A percentile compares a stretch with the other conserved stretches of the same genome.
These are phyloP conservation scores for Hanseniaspora valbyensis DNA, from an alignment of 805 yeast species.

Conservation along the genomic window DNA sequence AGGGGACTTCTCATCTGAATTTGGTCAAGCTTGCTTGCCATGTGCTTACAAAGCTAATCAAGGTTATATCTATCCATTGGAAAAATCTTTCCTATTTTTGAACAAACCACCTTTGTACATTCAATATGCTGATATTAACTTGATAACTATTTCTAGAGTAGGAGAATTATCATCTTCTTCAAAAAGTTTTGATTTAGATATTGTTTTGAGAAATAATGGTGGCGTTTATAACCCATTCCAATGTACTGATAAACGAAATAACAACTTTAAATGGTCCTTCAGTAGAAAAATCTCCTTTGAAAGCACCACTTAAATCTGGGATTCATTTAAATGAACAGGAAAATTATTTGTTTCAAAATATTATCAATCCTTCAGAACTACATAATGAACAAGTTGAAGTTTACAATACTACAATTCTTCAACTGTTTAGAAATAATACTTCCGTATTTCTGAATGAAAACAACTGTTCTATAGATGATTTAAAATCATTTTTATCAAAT, in stretches of 20 bases:
- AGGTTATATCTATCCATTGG: conserved; percentile 87
- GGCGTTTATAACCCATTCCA: conserved; percentile 67
- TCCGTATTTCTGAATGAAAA: conserved; percentile 10
- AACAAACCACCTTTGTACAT: conserved; percentile 91
- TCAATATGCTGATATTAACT: conserved; percentile 70
- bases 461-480: not conserved
- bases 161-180: conserved; percentile 66
- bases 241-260: too few species aligned
- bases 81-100: conserved; percentile 77
- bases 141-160: conserved; percentile 75
- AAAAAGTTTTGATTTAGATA: conserved; percentile 86
- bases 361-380: not conserved
- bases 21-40: conserved; percentile 72
- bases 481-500: not conserved
- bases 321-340: too few species aligned
- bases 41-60: conserved; percentile 93
- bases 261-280: too few species aligned
- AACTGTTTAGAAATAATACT: conserved; percentile 16
- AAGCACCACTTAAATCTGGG: too few species aligned
- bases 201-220: conserved; percentile 52
- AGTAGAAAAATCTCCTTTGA: too few species aligned
- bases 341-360: not conserved
- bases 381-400: not conserved
- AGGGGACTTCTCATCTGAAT: conserved; percentile 65
- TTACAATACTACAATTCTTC: not conserved